Evolutionary conservation across 495 filamentous ascomycete genomes (phyloP).

Genomic region (Penicillium longicatenatum): DNA sequence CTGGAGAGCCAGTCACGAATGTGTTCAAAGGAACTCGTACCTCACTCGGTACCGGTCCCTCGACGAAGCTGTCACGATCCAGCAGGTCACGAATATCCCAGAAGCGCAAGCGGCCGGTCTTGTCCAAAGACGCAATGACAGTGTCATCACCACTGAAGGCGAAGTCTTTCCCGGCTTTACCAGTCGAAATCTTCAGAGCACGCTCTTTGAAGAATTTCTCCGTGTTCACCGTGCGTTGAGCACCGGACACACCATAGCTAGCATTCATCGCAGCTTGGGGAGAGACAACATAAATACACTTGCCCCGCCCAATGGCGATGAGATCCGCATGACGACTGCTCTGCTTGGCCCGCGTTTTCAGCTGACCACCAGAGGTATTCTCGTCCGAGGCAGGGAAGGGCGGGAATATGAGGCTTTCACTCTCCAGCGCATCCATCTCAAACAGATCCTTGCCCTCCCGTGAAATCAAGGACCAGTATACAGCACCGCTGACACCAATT

Average conservation of each 20-base stretch:
- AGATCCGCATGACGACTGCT: conserved; percentile 86
- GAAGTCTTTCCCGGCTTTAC: conserved; percentile 98
- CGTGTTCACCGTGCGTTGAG: conserved; percentile 72
- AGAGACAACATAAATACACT: conserved; percentile 90
- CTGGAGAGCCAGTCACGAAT: conserved; percentile 72
- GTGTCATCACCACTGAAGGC: conserved; percentile 95
- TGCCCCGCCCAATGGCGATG: conserved; percentile 93
- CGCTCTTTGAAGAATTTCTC: conserved; percentile 86
- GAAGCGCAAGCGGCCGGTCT: conserved; percentile 90
- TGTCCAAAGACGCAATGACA: conserved; percentile 92
- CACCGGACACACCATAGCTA: conserved; percentile 68
- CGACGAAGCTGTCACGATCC: conserved; percentile 55
- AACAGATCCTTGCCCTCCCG: conserved; percentile 72
- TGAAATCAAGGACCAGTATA: conserved; percentile 84
- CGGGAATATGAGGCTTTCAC: conserved; percentile 78
- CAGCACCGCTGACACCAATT: conserved; percentile 88
- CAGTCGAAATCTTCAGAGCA: conserved; percentile 87
- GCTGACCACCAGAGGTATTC: conserved; percentile 80
- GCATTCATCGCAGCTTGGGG: conserved; percentile 72
- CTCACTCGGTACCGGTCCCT: conserved; percentile 62
- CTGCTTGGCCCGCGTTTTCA: conserved; percentile 92
- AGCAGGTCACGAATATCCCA: conserved; percentile 89
- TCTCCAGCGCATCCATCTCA: conserved; percentile 70
- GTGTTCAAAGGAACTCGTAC: conserved; percentile 76
- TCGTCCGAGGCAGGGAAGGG: conserved; percentile 74